phyloP scores from a whole-genome alignment of 2,329 filamentous ascomycete species.

The Fonsecaea erecta region DNA sequence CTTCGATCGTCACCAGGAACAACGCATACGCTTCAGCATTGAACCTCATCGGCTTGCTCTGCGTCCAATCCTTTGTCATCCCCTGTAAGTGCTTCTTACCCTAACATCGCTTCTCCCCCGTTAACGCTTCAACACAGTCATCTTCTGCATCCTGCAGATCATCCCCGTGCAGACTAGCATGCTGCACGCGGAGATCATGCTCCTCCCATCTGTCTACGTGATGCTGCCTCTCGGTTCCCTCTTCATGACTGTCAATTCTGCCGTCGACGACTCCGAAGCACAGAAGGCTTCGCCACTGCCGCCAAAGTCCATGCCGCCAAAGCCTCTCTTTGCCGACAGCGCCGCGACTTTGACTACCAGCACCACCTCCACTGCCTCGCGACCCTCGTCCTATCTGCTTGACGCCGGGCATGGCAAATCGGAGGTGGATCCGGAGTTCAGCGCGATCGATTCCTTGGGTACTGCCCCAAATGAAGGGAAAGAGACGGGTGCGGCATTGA shows the following conservation, averaged over 20 bases:
- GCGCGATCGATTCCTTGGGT: constrained; percentile 22
- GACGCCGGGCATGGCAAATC: background rate
- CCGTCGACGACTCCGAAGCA: background rate
- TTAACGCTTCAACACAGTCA: constrained; percentile 21
- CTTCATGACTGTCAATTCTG: constrained; percentile 32
- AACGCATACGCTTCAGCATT: constrained; percentile 30
- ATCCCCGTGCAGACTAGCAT: constrained; percentile 8
- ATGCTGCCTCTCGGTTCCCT: constrained; percentile 31
- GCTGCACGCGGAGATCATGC: constrained; percentile 24
- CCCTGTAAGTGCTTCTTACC: constrained; percentile 26
- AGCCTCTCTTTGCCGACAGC: background rate
- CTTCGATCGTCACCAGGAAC: constrained; percentile 20
- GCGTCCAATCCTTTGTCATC: constrained; percentile 30
- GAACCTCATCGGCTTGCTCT: constrained; percentile 31
- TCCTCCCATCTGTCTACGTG: constrained; percentile 30
- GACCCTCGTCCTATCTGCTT: constrained; percentile 4
- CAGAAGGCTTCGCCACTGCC: background rate
- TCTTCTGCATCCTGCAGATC: constrained; percentile 32
- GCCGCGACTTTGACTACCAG: constrained; percentile 11
- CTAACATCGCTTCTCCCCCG: background rate
- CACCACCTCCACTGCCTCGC: constrained; percentile 3
- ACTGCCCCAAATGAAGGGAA: background rate
- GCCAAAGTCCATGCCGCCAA: background rate
- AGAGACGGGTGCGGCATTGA: constrained; percentile 10
- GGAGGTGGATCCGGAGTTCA: constrained; percentile 20